Evolutionary conservation across 2,329 filamentous ascomycete genomes (phyloP).

Genomic region (Clarireedia paspali): DNA sequence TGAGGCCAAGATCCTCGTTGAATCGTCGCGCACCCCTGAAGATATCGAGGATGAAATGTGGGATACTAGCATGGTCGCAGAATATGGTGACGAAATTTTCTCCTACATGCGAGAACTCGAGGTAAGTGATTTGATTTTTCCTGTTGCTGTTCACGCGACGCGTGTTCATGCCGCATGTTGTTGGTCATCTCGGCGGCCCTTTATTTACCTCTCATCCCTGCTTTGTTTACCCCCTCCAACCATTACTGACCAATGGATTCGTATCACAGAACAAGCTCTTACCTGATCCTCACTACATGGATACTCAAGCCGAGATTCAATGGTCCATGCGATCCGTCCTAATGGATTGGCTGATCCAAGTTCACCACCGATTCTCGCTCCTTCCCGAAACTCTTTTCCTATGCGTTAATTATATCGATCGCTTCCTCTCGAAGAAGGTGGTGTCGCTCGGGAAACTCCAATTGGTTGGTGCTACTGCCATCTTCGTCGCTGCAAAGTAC

Average conservation of each 20-base stretch:
- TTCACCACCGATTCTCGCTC: constrained; percentile 84
- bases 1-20: constrained; percentile 36
- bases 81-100: constrained; percentile 95
- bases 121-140: constrained; percentile 38
- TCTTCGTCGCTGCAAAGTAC: constrained; percentile 95
- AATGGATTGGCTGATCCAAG: constrained; percentile 97
- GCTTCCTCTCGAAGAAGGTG: constrained; percentile 89
- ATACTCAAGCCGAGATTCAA: constrained; percentile 91
- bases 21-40: constrained; percentile 43
- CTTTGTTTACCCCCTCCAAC: background rate
- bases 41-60: constrained; percentile 83
- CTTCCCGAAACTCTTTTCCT: constrained; percentile 93
- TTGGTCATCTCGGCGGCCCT: background rate
- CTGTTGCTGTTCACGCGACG: background rate
- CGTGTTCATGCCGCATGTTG: background rate
- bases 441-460: constrained; percentile 93
- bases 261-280: constrained; percentile 61
- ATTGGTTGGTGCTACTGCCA: constrained; percentile 88
- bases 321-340: constrained; percentile 98
- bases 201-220: background rate
- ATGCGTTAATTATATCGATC: constrained; percentile 93
- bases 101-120: constrained; percentile 84
- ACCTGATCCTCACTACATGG: constrained; percentile 92
- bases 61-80: constrained; percentile 96
- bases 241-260: constrained; percentile 9